Percentiles rank a stretch among this genome's conserved stretches.
These are phyloP conservation scores for Cercophora samala DNA, from an alignment of 495 filamentous ascomycete species.

Conservation along the genomic window DNA sequence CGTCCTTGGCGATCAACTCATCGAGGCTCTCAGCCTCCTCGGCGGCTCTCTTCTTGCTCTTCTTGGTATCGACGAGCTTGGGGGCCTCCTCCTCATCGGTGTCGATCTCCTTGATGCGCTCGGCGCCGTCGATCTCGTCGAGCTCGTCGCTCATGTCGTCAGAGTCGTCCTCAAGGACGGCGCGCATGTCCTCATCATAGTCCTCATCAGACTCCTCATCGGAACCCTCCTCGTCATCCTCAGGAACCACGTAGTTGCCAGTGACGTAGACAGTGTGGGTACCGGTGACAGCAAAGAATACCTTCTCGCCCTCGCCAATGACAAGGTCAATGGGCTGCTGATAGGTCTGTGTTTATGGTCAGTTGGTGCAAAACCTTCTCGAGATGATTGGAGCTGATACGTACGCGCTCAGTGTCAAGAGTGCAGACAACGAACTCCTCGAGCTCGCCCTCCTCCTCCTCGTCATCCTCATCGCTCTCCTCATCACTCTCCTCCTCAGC, in stretches of 20 bases:
- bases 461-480: slow-evolving; percentile 56
- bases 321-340: slow-evolving; percentile 95
- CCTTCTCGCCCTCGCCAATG: slow-evolving; percentile 75
- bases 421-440: slow-evolving; percentile 94
- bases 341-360: slow-evolving; percentile 64
- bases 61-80: slow-evolving; percentile 62
- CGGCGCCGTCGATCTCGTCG: slow-evolving; percentile 73
- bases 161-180: slow-evolving; percentile 57
- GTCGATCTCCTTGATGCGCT: slow-evolving; percentile 79
- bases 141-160: slow-evolving; percentile 79
- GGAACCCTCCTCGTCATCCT: slow-evolving; percentile 49
- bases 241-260: slow-evolving; percentile 79
- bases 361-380: neutral
- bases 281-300: slow-evolving; percentile 88
- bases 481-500: slow-evolving; percentile 62
- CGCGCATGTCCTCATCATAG: slow-evolving; percentile 77
- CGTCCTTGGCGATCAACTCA: slow-evolving; percentile 66
- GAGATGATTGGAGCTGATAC: slow-evolving; percentile 13
- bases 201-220: slow-evolving; percentile 65
- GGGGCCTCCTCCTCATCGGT: slow-evolving; percentile 79
- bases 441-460: slow-evolving; percentile 63
- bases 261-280: slow-evolving; percentile 89
- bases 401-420: slow-evolving; percentile 67
- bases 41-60: slow-evolving; percentile 72
- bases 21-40: slow-evolving; percentile 68